Percentiles rank a stretch among this genome's conserved stretches.
Conservation (phyloP, 768 basidiomycete species). For the Tricholoma terreum region DNA sequence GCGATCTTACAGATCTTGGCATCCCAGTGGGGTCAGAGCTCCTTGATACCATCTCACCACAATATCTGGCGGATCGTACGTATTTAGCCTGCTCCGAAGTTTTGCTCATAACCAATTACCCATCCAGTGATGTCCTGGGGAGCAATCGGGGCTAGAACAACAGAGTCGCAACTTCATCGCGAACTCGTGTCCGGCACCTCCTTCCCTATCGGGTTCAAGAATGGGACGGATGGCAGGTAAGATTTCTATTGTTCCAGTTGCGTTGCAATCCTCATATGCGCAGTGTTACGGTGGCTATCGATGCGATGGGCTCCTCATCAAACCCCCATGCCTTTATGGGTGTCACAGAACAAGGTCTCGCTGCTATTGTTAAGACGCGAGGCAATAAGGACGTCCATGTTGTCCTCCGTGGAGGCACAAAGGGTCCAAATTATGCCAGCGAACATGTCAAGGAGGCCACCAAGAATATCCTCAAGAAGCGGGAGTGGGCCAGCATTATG, state of each 20-base stretch:
- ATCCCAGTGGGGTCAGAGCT: conserved; percentile 94
- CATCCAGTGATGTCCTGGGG: conserved; percentile 79
- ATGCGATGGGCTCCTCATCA: conserved; percentile 91
- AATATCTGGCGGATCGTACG: conserved; percentile 76
- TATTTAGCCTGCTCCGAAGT: background rate
- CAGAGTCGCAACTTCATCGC: conserved; percentile 95
- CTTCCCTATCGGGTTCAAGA: conserved; percentile 99
- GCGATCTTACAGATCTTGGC: conserved; percentile 85
- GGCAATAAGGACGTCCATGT: conserved; percentile 90
- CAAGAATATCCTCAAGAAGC: conserved; percentile 62
- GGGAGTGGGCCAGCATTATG: conserved; percentile 72
- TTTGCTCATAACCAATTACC: conserved; percentile 2
- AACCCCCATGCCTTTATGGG: conserved; percentile 98
- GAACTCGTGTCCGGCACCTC: conserved; percentile 95
- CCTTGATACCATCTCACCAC: conserved; percentile 76
- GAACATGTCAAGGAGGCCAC: conserved; percentile 69
- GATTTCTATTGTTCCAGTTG: conserved; percentile 7
- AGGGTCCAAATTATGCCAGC: conserved; percentile 83
- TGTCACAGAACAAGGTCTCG: conserved; percentile 82
- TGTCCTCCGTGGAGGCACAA: conserved; percentile 90
- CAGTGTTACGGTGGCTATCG: conserved; percentile 85
- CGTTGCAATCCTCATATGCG: conserved; percentile 12
- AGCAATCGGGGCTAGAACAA: conserved; percentile 96
- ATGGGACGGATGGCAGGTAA: conserved; percentile 92
- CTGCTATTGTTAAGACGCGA: conserved; percentile 90